A percentile compares a stretch with the other conserved stretches of the same genome.
phyloP scores from a whole-genome alignment of 169 alveolate species.

The Toxoplasma gondii region DNA sequence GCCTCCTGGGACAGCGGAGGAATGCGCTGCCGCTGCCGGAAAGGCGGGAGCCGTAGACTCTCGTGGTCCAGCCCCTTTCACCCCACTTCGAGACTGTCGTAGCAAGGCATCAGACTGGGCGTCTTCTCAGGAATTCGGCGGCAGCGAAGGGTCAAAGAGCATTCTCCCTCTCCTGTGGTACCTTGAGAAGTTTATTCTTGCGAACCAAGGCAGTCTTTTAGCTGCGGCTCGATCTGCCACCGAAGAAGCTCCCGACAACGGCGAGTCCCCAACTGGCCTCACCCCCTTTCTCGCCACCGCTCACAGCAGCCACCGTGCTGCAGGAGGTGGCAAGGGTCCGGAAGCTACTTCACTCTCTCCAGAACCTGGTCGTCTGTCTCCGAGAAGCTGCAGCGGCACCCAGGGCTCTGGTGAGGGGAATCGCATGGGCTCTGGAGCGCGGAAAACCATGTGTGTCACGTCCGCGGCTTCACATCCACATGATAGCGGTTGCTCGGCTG shows the following conservation, averaged over 20 bases:
- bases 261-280: not conserved
- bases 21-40: not conserved
- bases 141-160: not conserved
- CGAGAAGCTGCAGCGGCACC: not conserved
- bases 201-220: not conserved
- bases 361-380: not conserved
- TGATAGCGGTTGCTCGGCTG: not conserved
- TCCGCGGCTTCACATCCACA: not conserved
- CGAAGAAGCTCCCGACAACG: not conserved
- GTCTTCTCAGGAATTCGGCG: not conserved
- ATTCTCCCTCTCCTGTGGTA: slow-evolving; percentile 30
- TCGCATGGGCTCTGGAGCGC: not conserved
- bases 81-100: no score
- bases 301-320: not conserved
- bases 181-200: not conserved
- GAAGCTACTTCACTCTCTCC: not conserved
- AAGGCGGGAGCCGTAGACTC: not conserved
- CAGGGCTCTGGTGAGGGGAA: not conserved
- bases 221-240: not conserved
- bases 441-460: not conserved
- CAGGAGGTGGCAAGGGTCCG: not conserved
- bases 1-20: not conserved
- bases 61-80: no score
- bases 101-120: not conserved
- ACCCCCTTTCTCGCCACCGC: not conserved